Percentiles rank a stretch among this genome's conserved stretches.
Conservation (phyloP, 371 early-diverging fungal genomes). For the Entomophthora muscae region DNA sequence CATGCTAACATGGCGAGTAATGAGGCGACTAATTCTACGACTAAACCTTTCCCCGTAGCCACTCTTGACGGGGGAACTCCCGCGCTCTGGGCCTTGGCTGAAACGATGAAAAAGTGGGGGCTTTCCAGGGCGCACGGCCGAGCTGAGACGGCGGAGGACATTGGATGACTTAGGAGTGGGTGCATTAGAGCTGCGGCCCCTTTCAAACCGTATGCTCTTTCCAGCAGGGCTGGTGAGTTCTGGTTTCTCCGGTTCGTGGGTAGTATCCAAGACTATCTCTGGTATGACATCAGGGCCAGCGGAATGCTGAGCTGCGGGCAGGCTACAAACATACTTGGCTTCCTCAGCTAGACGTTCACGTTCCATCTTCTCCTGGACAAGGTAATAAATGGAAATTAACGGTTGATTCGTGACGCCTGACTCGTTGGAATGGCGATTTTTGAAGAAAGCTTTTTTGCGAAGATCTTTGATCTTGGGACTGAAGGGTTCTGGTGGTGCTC, state of each 20-base stretch:
- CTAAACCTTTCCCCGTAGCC: slow-evolving; percentile 3
- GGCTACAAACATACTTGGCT: background rate
- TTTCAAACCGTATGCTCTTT: background rate
- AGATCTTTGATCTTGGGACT: slow-evolving; percentile 11
- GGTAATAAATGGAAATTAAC: slow-evolving; percentile 65
- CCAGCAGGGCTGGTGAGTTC: background rate
- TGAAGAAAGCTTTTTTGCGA: slow-evolving; percentile 18
- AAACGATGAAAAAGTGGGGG: slow-evolving; percentile 8
- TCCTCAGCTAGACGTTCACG: slow-evolving; percentile 24
- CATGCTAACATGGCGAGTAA: slow-evolving; percentile 8
- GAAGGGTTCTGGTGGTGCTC: background rate
- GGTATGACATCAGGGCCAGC: background rate
- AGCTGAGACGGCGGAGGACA: slow-evolving; percentile 5
- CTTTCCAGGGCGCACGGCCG: slow-evolving; percentile 1
- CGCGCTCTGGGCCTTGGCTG: slow-evolving; percentile 2
- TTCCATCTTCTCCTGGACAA: slow-evolving; percentile 68
- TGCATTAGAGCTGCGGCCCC: background rate
- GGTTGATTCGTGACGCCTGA: slow-evolving; percentile 35
- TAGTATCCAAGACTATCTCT: background rate
- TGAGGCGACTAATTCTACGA: slow-evolving; percentile 1
- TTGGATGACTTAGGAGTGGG: slow-evolving; percentile 4
- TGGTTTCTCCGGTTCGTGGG: background rate
- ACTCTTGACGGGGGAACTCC: background rate
- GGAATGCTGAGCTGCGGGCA: background rate
- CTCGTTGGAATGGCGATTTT: slow-evolving; percentile 16